Conservation (phyloP, 164 flowering plant genomes). For the Nelumbo lutea region DNA sequence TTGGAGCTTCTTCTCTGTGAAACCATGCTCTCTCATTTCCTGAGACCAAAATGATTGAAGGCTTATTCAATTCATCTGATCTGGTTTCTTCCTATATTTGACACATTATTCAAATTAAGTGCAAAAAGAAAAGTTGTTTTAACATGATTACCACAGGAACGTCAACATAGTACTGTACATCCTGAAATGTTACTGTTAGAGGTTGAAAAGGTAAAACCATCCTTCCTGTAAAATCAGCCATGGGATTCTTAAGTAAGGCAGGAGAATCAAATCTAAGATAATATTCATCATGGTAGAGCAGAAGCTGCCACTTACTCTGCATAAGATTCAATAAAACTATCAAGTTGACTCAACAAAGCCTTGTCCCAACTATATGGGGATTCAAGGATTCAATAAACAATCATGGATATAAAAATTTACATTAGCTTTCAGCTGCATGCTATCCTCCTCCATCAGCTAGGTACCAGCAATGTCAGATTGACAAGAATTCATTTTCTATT, state of each 20-base stretch:
- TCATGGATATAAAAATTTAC: too few relatives aligned
- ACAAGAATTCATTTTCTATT: too few relatives aligned
- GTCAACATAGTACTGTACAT: conserved; percentile 44
- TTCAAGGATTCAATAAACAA: too few relatives aligned
- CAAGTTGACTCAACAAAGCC: too few relatives aligned
- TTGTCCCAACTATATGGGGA: too few relatives aligned
- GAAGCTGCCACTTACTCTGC: too few relatives aligned
- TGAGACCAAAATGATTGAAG: conserved; percentile 3
- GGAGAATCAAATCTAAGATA: neutral
- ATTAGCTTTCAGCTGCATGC: too few relatives aligned
- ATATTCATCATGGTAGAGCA: too few relatives aligned
- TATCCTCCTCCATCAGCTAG: too few relatives aligned
- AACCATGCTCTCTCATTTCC: conserved; percentile 41
- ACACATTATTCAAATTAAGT: neutral
- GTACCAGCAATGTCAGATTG: too few relatives aligned
- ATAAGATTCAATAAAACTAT: too few relatives aligned
- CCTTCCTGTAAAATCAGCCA: conserved; percentile 22
- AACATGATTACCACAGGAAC: conserved; percentile 34
- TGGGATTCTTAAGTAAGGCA: neutral
- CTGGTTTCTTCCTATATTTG: neutral
- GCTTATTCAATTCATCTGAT: neutral
- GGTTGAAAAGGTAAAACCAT: conserved; percentile 47
- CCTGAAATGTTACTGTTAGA: conserved; percentile 30
- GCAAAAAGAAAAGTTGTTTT: neutral
- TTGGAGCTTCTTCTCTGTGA: conserved; percentile 33